Evolutionary conservation across 352 stramenopile genomes (phyloP).

Genomic region (Pythium phragmiticola): DNA sequence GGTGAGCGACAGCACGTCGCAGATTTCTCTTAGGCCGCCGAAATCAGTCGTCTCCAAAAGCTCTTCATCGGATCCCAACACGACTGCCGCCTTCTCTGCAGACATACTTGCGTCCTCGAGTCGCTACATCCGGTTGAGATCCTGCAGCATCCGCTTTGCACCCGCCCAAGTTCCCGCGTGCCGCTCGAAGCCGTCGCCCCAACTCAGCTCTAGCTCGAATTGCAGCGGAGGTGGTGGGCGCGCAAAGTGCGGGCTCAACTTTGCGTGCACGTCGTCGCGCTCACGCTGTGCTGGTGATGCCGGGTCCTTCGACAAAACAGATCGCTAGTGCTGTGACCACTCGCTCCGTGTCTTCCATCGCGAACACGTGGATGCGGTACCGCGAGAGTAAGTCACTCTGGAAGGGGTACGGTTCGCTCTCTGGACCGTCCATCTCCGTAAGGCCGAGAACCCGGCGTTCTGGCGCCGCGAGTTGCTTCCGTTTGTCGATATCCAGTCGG

Average conservation of each 20-base stretch:
- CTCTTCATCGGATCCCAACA: neutral
- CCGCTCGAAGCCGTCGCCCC: neutral
- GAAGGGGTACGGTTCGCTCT: neutral
- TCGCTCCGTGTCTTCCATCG: neutral
- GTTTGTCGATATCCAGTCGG: neutral
- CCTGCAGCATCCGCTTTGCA: neutral
- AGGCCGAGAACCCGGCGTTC: neutral
- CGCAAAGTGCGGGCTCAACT: neutral
- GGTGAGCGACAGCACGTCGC: neutral
- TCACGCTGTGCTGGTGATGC: neutral
- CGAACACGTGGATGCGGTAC: neutral
- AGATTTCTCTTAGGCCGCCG: neutral
- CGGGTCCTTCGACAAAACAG: neutral
- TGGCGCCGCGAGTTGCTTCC: neutral
- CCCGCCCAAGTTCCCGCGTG: neutral
- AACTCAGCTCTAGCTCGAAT: neutral
- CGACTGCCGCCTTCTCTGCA: neutral
- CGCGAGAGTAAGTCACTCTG: neutral
- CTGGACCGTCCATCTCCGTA: neutral
- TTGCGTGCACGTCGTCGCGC: neutral
- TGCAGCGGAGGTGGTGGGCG: neutral
- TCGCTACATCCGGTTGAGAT: conserved; percentile 2
- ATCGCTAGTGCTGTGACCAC: neutral
- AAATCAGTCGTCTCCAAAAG: neutral
- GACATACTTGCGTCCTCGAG: neutral